phyloP scores from a whole-genome alignment of 1,284 basidiomycete species.

The Puccinia horiana region DNA sequence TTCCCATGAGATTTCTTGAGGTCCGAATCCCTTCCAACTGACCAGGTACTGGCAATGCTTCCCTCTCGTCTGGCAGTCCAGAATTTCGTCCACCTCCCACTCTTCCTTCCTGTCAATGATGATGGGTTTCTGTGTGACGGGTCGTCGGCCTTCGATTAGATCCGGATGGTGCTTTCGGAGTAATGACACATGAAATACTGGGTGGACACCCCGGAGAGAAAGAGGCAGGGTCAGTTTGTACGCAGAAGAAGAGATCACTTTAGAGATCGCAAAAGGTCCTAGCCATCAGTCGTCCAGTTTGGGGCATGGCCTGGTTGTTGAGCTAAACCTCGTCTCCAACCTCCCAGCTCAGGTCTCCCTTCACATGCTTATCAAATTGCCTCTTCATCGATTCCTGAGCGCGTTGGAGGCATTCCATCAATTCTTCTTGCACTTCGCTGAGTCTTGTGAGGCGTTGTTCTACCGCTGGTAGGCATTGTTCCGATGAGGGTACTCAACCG shows the following conservation, averaged over 20 bases:
- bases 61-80: no score
- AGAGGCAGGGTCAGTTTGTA: constrained; percentile 14
- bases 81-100: no score
- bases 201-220: constrained; percentile 1
- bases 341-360: neutral
- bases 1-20: no score
- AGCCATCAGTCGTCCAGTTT: constrained; percentile 1
- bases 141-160: no score
- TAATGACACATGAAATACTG: constrained; percentile 22
- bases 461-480: neutral
- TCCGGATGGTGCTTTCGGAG: neutral
- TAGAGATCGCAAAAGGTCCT: neutral
- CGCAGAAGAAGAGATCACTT: neutral
- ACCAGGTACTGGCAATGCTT: no score
- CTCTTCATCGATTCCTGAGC: neutral
- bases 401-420: neutral
- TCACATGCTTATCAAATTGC: constrained; percentile 11
- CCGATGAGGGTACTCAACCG: neutral
- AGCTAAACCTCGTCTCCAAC: neutral
- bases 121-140: no score
- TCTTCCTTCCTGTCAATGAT: no score
- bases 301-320: no score
- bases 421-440: neutral
- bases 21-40: no score
- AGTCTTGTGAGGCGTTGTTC: neutral